Evolutionary conservation across 306 rosid genomes (phyloP), one percentile per base, ranked within the genome.

Genomic region (Psophocarpus tetragonolobus): DNA sequence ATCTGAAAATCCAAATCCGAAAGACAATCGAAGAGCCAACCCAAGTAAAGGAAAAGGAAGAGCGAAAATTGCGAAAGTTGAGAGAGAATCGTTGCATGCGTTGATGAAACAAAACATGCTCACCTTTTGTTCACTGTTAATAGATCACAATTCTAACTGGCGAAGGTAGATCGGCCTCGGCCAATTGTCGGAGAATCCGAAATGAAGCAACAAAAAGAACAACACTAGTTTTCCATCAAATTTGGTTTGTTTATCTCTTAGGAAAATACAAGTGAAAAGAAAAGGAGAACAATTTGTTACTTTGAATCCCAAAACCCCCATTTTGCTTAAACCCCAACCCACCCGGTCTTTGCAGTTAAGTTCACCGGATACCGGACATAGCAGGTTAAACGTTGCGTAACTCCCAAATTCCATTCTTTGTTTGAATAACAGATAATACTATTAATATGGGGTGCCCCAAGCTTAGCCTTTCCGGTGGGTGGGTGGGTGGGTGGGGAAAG

Each of bases 301-400:
- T 69, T 77, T 74, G 80, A 91, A 88, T 84, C 76, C 88, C 81
- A 89, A 90, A 92, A 90, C 97, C 97, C 97, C 84, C 66, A 30
- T 13, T 12, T 18, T 23, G 85, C 95, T 90, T 90, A 92, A 92
- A 90, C 97, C 97, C 93, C 90, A 84, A 8, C 26, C 74, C 9
- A 42, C 87, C 71, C 90, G 89, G 93, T 92, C 12, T 57, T 29
- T 61, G n/a, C 75, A 42, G 3, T 3, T 60, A 5, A 11, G 38
- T 45, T 23, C 36, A 90, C 93, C 67, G 89, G 88, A 76, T 79
- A 90, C 93, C 67, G 89, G 88, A 76, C 77, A 79, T 79, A 50
- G 80, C 78, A 76, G 83, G 95, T 88, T 67, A 58, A 41, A 36
- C 44, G 53, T 14, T 18, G 2, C 2, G 5, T 51, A 90, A 77